These are phyloP conservation scores for Rhodosporidiobolus sp. DNA, from an alignment of 768 basidiomycete species.

Conservation along the genomic window DNA sequence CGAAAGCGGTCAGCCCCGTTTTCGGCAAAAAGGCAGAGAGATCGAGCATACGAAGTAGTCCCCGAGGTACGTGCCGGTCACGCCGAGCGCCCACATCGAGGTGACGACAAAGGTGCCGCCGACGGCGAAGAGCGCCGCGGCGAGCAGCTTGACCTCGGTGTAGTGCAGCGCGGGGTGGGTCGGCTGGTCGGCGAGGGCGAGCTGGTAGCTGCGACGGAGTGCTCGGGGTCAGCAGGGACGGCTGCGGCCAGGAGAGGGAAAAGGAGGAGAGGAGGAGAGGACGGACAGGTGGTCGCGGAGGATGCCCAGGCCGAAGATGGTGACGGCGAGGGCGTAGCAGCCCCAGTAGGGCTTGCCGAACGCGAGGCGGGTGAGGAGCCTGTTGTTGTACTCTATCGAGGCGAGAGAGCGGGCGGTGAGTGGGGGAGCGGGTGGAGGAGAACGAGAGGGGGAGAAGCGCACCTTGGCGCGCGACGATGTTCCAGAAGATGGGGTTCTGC, in stretches of 20 bases:
- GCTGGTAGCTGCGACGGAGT: conserved; percentile 61
- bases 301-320: conserved; percentile 82
- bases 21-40: neutral
- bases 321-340: conserved; percentile 78
- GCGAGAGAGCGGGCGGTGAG: neutral
- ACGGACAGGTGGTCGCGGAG: conserved; percentile 80
- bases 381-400: conserved; percentile 74
- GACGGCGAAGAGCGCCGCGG: conserved; percentile 61
- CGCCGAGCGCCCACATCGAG: conserved; percentile 82
- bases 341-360: conserved; percentile 60
- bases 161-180: conserved; percentile 62
- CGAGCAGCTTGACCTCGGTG: conserved; percentile 59
- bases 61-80: conserved; percentile 83
- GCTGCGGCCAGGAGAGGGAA: neutral
- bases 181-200: conserved; percentile 75
- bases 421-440: neutral
- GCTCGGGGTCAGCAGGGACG: neutral
- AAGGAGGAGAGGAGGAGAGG: neutral
- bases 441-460: neutral
- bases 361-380: conserved; percentile 78
- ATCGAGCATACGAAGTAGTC: conserved; percentile 46
- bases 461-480: conserved; percentile 65
- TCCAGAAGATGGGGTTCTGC: conserved; percentile 87
- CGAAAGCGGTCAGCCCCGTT: neutral
- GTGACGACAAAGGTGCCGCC: conserved; percentile 84